phyloP scores from a whole-genome alignment of 495 filamentous ascomycete genomes.

The Amorphotheca resinae region DNA sequence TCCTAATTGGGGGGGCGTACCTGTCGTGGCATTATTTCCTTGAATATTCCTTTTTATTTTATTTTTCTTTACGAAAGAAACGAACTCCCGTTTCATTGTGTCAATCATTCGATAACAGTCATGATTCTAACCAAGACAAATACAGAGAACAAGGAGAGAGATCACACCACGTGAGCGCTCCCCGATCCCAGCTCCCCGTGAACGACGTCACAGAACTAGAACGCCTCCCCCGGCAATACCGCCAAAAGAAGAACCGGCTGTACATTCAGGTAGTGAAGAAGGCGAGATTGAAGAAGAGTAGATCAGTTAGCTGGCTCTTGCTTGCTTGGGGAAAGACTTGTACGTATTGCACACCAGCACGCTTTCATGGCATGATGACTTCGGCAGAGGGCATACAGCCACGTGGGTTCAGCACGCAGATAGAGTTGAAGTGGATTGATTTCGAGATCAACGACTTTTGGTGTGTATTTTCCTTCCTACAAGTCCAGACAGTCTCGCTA shows the following conservation, averaged over 20 bases:
- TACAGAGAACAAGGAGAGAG: conserved; percentile 49
- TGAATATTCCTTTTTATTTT: neutral
- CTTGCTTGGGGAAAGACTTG: conserved; percentile 1
- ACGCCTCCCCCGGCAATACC: conserved; percentile 34
- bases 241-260: conserved; percentile 51
- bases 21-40: no score
- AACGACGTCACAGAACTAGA: conserved; percentile 40
- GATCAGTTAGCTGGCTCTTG: conserved; percentile 1
- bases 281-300: conserved; percentile 95
- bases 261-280: conserved; percentile 86
- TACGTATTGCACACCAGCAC: conserved; percentile 19
- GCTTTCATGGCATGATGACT: conserved; percentile 18
- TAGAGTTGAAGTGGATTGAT: neutral
- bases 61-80: conserved; percentile 16
- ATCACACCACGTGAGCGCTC: conserved; percentile 45
- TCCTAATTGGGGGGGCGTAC: no score
- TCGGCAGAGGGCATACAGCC: conserved; percentile 10
- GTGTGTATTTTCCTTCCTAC: conserved; percentile 19
- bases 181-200: conserved; percentile 23
- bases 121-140: neutral
- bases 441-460: conserved; percentile 9
- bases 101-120: no score
- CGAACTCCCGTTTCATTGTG: no score
- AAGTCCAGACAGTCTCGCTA: neutral
- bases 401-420: neutral